phyloP scores from a whole-genome alignment of 2,329 filamentous ascomycete genomes.

The Sclerotinia minor region DNA sequence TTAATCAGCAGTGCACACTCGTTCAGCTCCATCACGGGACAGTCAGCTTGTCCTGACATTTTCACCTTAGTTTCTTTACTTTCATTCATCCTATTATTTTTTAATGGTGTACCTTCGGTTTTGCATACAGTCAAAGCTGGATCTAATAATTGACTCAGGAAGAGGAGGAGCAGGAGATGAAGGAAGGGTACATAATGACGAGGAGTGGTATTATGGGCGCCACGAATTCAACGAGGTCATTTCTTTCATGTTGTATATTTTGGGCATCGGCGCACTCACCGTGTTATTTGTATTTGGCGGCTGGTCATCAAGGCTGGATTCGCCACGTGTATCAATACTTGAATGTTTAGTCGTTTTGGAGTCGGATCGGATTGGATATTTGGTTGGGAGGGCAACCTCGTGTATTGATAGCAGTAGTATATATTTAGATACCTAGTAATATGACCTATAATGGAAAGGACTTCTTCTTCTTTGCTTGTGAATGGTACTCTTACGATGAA shows the following conservation, averaged over 20 bases:
- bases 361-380: not conserved
- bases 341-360: constrained; percentile 10
- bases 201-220: constrained; percentile 17
- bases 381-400: not conserved
- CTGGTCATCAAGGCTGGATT: not conserved
- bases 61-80: not conserved
- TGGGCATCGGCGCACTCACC: not conserved
- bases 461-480: not conserved
- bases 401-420: not conserved
- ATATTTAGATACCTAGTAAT: constrained; percentile 9
- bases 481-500: no score
- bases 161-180: not conserved
- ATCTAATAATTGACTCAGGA: constrained; percentile 2
- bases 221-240: constrained; percentile 19
- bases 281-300: not conserved
- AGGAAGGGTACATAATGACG: constrained; percentile 17
- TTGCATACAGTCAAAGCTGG: constrained; percentile 5
- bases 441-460: not conserved
- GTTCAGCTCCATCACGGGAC: not conserved
- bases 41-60: not conserved
- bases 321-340: constrained; percentile 1
- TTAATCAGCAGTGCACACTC: not conserved
- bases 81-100: constrained; percentile 10
- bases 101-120: not conserved
- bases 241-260: constrained; percentile 21